These are phyloP conservation scores for Plantago ovata DNA, from an alignment of 257 asterid species.

Conservation along the genomic window DNA sequence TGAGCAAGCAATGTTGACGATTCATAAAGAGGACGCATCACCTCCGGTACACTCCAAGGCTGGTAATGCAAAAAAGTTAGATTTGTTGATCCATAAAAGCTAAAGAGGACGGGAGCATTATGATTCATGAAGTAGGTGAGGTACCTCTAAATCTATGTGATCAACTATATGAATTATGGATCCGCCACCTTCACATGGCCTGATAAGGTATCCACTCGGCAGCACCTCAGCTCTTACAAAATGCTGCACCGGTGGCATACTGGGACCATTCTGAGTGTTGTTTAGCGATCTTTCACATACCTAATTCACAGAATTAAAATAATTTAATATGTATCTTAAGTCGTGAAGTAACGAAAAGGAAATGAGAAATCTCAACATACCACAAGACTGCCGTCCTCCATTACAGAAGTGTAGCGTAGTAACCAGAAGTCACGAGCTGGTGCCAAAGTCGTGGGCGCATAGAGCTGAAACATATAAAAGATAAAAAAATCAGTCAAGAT, in stretches of 20 bases:
- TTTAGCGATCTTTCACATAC: constrained; percentile 91
- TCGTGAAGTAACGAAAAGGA: background rate
- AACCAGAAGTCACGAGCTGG: constrained; percentile 98
- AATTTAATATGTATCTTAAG: background rate
- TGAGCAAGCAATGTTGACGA: constrained; percentile 85
- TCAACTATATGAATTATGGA: constrained; percentile 92
- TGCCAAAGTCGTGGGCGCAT: constrained; percentile 88
- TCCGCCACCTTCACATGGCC: constrained; percentile 99
- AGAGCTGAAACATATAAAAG: constrained; percentile 47
- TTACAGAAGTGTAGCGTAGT: constrained; percentile 83
- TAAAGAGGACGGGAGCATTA: background rate
- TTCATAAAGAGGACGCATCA: constrained; percentile 84
- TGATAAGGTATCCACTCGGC: constrained; percentile 88
- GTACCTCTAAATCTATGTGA: constrained; percentile 88
- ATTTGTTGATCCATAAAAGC: constrained; percentile 5
- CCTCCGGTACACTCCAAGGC: constrained; percentile 99
- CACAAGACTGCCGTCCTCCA: constrained; percentile 99
- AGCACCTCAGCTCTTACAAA: constrained; percentile 90
- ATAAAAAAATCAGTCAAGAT: constrained; percentile 8
- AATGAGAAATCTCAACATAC: constrained; percentile 22
- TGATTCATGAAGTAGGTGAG: constrained; percentile 1
- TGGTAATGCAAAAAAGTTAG: constrained; percentile 22
- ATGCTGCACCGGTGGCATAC: constrained; percentile 85
- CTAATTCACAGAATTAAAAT: constrained; percentile 26
- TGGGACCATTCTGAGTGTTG: constrained; percentile 95